These are phyloP conservation scores for Hygrophila difformis DNA, from an alignment of 257 asterid species.

Conservation along the genomic window DNA sequence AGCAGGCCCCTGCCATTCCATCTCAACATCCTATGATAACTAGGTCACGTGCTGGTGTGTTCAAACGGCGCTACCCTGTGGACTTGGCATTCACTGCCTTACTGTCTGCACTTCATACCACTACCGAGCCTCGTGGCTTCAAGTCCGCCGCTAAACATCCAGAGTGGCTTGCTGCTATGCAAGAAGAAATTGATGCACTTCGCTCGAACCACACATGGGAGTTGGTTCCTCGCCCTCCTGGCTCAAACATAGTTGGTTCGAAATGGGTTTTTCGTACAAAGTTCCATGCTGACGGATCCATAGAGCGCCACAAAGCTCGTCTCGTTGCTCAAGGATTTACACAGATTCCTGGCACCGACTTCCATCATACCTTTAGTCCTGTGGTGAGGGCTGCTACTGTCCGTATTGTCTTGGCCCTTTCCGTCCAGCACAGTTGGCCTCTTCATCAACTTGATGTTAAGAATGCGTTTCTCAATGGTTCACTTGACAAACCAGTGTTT, in stretches of 20 bases:
- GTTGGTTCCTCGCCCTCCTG: slow-evolving; percentile 3
- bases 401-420: background rate
- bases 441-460: background rate
- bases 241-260: slow-evolving; percentile 10
- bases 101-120: background rate
- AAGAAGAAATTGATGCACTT: background rate
- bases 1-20: no score
- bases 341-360: background rate
- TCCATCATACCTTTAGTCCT: slow-evolving; percentile 2
- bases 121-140: background rate
- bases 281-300: background rate
- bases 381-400: background rate
- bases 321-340: slow-evolving; percentile 9
- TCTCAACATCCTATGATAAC: background rate
- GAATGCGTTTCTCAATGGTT: background rate
- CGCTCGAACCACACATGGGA: background rate
- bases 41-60: background rate
- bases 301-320: slow-evolving; percentile 7
- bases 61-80: no score
- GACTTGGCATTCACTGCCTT: background rate
- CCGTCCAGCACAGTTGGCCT: background rate
- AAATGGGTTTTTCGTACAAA: slow-evolving; percentile 12
- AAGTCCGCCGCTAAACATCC: background rate
- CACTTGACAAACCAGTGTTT: background rate
- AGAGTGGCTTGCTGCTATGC: no score